Percentiles rank a stretch among this genome's conserved stretches.
phyloP scores from a whole-genome alignment of 371 early-diverging fungal species.

The Funneliformis caledonium region DNA sequence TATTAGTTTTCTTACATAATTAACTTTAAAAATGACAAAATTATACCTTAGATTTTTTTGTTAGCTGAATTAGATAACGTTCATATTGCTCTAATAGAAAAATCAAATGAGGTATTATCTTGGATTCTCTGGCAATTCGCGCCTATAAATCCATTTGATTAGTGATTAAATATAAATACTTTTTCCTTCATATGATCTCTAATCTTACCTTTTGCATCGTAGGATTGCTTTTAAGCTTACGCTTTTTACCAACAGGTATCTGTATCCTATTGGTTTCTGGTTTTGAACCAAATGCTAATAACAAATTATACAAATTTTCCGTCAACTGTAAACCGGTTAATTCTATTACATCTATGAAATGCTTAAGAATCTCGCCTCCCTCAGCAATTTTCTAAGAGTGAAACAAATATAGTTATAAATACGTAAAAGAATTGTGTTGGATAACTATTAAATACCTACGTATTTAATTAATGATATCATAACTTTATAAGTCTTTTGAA shows the following conservation, averaged over 20 bases:
- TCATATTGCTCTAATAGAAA: constrained; percentile 74
- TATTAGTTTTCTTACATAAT: no score
- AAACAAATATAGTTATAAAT: not conserved
- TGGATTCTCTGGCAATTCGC: constrained; percentile 57
- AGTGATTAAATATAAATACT: not conserved
- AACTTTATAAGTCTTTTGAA: constrained; percentile 52
- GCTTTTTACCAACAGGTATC: constrained; percentile 8
- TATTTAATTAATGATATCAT: constrained; percentile 53
- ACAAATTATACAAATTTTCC: constrained; percentile 55
- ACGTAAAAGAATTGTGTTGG: not conserved
- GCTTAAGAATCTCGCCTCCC: constrained; percentile 44
- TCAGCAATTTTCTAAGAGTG: constrained; percentile 49
- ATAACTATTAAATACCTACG: constrained; percentile 44
- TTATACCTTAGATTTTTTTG: constrained; percentile 62
- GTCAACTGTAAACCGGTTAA: constrained; percentile 49
- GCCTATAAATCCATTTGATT: constrained; percentile 28
- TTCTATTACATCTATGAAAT: constrained; percentile 49
- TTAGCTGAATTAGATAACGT: constrained; percentile 64
- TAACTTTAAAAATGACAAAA: not conserved
- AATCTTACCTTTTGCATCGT: constrained; percentile 27
- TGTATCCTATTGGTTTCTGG: constrained; percentile 23
- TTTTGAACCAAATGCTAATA: constrained; percentile 53
- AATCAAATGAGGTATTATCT: constrained; percentile 67
- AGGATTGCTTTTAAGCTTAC: constrained; percentile 25
- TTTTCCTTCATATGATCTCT: not conserved